Conservation (phyloP, 192 early-diverging fungal species). For the Lunasporangiospora selenospora region DNA sequence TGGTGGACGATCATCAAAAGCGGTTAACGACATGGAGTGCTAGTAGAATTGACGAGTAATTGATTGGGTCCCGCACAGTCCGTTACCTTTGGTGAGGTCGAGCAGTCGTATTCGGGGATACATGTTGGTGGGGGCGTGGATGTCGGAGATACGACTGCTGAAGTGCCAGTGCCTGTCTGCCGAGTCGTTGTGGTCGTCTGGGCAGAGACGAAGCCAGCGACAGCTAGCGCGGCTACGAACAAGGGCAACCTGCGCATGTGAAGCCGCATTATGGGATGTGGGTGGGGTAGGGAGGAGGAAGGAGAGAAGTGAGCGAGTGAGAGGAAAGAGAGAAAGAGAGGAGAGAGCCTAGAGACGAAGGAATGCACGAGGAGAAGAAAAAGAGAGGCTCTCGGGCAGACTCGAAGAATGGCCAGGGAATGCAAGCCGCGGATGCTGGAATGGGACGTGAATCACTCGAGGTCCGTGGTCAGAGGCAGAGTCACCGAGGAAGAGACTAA, state of each 20-base stretch:
- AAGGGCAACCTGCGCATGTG: too few species aligned
- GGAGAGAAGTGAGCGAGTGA: not conserved
- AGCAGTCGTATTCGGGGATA: slow-evolving; percentile 26
- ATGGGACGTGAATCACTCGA: too few species aligned
- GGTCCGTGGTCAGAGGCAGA: too few species aligned
- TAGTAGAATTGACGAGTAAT: too few species aligned
- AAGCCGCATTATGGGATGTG: slow-evolving; percentile 2
- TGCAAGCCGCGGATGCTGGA: too few species aligned
- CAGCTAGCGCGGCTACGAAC: not conserved
- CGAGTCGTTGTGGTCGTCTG: too few species aligned
- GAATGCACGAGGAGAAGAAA: not conserved
- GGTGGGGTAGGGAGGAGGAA: not conserved
- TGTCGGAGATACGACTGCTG: slow-evolving; percentile 5
- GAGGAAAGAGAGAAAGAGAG: too few species aligned
- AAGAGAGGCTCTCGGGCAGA: slow-evolving; percentile 1
- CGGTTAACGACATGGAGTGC: too few species aligned
- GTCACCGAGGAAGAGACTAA: too few species aligned
- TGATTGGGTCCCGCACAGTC: too few species aligned
- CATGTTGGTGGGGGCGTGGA: slow-evolving; percentile 2
- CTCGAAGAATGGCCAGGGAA: not conserved
- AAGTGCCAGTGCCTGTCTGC: not conserved
- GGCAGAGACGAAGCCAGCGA: not conserved
- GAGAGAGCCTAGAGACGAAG: not conserved
- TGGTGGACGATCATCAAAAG: too few species aligned
- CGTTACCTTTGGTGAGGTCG: slow-evolving; percentile 29